Percentiles rank a stretch among this genome's conserved stretches.
phyloP scores from a whole-genome alignment of 805 yeast species.

The Vanderwaltozyma yarrowii region DNA sequence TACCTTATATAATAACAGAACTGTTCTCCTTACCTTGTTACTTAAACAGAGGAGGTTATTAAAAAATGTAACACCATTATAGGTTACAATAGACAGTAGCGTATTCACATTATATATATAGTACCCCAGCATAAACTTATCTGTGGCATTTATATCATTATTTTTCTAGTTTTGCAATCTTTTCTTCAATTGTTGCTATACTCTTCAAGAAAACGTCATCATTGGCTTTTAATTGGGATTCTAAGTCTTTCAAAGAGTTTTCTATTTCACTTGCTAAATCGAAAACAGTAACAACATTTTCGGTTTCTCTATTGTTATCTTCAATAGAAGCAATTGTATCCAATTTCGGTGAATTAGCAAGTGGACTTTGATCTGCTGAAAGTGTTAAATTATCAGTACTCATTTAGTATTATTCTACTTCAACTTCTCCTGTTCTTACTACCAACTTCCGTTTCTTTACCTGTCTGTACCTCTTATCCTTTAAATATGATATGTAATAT shows the following conservation, averaged over 20 bases:
- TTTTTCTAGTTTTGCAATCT: neutral
- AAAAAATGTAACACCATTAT: no score
- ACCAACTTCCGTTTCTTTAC: no score
- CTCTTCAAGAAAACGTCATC: conserved; percentile 16
- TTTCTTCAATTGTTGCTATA: conserved; percentile 1
- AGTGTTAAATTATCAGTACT: conserved; percentile 4
- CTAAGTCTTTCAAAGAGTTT: conserved; percentile 13
- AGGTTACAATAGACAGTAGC: no score
- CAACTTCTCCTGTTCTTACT: no score
- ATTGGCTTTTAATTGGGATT: conserved; percentile 10
- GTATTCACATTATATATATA: no score
- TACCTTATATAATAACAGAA: no score
- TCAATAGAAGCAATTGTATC: neutral
- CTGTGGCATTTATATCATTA: no score
- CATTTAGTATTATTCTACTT: conserved; percentile 1
- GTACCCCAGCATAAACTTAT: no score
- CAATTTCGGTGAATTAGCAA: conserved; percentile 4
- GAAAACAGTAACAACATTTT: conserved; percentile 17
- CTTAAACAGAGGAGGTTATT: no score
- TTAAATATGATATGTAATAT: no score
- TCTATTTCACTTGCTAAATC: conserved; percentile 24
- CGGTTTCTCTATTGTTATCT: conserved; percentile 4
- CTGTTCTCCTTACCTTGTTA: no score
- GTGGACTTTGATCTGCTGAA: conserved; percentile 3
- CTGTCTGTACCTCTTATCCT: no score